These are phyloP conservation scores for Chytridiales sp. DNA, from an alignment of 371 early-diverging fungal species.

Conservation along the genomic window DNA sequence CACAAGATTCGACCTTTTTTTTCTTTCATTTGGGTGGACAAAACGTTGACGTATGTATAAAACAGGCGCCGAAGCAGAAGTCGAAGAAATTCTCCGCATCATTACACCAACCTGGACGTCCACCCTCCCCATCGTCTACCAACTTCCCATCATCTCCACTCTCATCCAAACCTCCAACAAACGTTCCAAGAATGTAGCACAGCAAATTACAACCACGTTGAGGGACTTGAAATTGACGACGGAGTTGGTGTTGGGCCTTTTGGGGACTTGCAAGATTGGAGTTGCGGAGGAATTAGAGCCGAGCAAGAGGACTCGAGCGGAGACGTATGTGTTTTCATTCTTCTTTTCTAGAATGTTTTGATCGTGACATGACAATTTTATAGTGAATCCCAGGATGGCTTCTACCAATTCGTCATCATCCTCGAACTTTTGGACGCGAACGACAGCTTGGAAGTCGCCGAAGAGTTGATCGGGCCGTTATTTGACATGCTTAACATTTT, in stretches of 20 bases:
- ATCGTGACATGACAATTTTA: background rate
- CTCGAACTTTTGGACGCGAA: constrained; percentile 72
- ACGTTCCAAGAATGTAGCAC: constrained; percentile 60
- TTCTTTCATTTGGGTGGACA: too few relatives aligned
- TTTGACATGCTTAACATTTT: constrained; percentile 75
- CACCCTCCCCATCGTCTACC: constrained; percentile 32
- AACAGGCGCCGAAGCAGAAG: background rate
- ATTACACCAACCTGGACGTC: background rate
- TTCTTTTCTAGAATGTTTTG: background rate
- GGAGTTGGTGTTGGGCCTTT: constrained; percentile 47
- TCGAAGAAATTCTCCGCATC: background rate
- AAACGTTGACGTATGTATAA: too few relatives aligned
- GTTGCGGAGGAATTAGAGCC: constrained; percentile 11
- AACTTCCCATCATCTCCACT: constrained; percentile 56
- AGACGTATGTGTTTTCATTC: constrained; percentile 7
- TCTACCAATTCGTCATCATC: constrained; percentile 62
- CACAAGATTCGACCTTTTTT: background rate
- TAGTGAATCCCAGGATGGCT: constrained; percentile 12
- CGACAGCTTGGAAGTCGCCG: constrained; percentile 39
- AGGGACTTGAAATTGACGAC: constrained; percentile 56
- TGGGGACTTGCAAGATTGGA: constrained; percentile 31
- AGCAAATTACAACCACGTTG: constrained; percentile 60
- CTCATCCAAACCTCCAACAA: constrained; percentile 68
- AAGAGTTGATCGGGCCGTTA: constrained; percentile 62
- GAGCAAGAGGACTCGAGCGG: constrained; percentile 23